Conservation (phyloP, 139 green algal species). For the Tetradesmus obliquus region DNA sequence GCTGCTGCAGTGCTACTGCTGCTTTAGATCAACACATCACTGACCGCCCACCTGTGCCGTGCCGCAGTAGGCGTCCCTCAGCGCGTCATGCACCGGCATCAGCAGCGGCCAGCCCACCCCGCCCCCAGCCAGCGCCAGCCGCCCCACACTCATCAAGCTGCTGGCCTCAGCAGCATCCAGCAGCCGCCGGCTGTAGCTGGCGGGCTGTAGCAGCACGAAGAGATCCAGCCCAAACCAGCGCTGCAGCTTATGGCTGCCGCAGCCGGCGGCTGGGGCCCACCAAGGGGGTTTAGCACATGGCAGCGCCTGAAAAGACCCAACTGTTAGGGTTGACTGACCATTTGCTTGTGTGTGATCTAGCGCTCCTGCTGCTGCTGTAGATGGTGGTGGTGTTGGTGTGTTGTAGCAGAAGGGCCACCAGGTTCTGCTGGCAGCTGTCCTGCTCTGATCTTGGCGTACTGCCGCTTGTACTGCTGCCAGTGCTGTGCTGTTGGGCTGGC, state of each 20-base stretch:
- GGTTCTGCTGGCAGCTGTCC: background rate
- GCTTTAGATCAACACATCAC: background rate
- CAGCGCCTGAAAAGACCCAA: background rate
- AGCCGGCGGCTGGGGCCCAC: background rate
- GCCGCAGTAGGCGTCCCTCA: slow-evolving; percentile 81
- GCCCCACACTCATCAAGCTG: slow-evolving; percentile 68
- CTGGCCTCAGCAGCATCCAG: slow-evolving; percentile 74
- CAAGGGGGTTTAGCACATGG: background rate
- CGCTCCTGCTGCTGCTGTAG: slow-evolving; percentile 1
- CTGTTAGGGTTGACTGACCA: background rate
- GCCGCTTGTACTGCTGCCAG: slow-evolving; percentile 18
- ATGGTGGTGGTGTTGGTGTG: background rate
- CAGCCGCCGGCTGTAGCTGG: slow-evolving; percentile 76
- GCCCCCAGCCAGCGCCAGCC: slow-evolving; percentile 30
- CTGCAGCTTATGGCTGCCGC: slow-evolving; percentile 71
- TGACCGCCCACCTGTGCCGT: slow-evolving; percentile 47
- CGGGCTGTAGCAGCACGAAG: slow-evolving; percentile 76
- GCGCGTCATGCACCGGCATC: slow-evolving; percentile 81
- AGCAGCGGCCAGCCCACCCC: slow-evolving; percentile 70
- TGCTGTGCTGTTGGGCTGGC: background rate
- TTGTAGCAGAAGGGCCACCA: slow-evolving; percentile 1
- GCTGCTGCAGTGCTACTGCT: too few relatives aligned
- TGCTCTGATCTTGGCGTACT: slow-evolving; percentile 18
- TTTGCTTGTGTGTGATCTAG: background rate
- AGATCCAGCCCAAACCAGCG: slow-evolving; percentile 78